These are phyloP conservation scores for Debaryomyces nepalensis DNA, from an alignment of 1,139 yeast species.

Conservation along the genomic window DNA sequence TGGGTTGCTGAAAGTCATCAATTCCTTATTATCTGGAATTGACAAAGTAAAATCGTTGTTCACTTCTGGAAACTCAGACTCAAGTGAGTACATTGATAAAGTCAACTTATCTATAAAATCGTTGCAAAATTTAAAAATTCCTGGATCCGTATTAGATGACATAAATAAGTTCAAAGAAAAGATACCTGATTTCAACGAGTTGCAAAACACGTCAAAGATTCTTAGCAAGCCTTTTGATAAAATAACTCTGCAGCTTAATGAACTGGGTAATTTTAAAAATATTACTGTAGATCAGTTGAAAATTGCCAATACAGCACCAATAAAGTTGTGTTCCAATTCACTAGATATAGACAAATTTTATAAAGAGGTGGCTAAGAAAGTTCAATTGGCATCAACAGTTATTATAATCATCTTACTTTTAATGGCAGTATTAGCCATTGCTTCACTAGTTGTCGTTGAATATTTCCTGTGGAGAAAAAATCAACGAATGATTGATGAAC, in stretches of 20 bases:
- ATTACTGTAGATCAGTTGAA: constrained; percentile 22
- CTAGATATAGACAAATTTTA: constrained; percentile 11
- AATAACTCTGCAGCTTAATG: constrained; percentile 17
- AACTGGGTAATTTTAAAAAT: constrained; percentile 19
- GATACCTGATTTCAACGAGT: constrained; percentile 60
- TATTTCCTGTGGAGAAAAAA: constrained; percentile 55
- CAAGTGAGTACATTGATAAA: constrained; percentile 34
- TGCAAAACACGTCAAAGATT: constrained; percentile 42
- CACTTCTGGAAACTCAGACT: constrained; percentile 39
- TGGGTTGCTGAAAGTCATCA: constrained; percentile 57
- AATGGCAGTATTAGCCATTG: constrained; percentile 28
- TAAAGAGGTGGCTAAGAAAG: constrained; percentile 25
- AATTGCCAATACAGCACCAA: constrained; percentile 13
- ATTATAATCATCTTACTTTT: constrained; percentile 45
- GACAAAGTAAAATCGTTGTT: constrained; percentile 59
- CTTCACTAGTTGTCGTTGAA: constrained; percentile 51
- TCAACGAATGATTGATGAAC: constrained; percentile 28
- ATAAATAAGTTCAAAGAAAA: constrained; percentile 50
- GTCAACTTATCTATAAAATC: constrained; percentile 64
- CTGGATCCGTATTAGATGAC: constrained; percentile 59
- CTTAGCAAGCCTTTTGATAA: constrained; percentile 26
- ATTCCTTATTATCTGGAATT: constrained; percentile 47
- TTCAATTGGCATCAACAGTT: constrained; percentile 38
- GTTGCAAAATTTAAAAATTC: constrained; percentile 64
- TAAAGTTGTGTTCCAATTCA: constrained; percentile 14